These are phyloP conservation scores for Triglochin maritima DNA, from an alignment of 106 monocot genomes.

Conservation along the genomic window DNA sequence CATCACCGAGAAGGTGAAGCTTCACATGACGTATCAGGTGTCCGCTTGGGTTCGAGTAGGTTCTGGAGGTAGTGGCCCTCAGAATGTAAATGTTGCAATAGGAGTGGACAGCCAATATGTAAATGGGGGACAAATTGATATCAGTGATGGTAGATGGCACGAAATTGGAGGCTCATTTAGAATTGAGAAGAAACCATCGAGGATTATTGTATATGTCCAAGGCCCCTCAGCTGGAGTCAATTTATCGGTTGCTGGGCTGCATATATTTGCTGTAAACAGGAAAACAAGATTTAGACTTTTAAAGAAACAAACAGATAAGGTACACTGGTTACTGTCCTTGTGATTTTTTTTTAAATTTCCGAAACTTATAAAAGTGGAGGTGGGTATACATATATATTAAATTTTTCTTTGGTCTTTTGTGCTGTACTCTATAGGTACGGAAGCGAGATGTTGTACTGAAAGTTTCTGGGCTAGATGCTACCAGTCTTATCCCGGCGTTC, in stretches of 20 bases:
- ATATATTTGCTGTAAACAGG: slow-evolving; percentile 67
- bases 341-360: background rate
- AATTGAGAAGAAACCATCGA: slow-evolving; percentile 62
- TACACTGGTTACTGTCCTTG: slow-evolving; percentile 5
- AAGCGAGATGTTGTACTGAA: slow-evolving; percentile 84
- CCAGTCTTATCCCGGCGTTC: slow-evolving; percentile 12
- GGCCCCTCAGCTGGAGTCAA: slow-evolving; percentile 67
- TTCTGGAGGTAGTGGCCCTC: slow-evolving; percentile 29
- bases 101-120: slow-evolving; percentile 66
- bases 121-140: slow-evolving; percentile 74
- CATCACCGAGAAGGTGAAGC: slow-evolving; percentile 50
- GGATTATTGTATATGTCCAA: slow-evolving; percentile 72
- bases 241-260: slow-evolving; percentile 60
- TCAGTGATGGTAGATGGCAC: slow-evolving; percentile 46
- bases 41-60: slow-evolving; percentile 78
- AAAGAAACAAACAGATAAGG: slow-evolving; percentile 82
- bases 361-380: background rate
- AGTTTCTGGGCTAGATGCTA: slow-evolving; percentile 25
- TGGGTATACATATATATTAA: background rate
- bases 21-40: slow-evolving; percentile 60
- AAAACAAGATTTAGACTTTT: slow-evolving; percentile 56
- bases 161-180: slow-evolving; percentile 80
- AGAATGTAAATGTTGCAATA: slow-evolving; percentile 65
- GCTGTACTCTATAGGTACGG: slow-evolving; percentile 37
- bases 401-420: background rate